Base-by-base conservation (phyloP, 169 alveolate genomes). In the Cyclospora cayetanensis region DNA sequence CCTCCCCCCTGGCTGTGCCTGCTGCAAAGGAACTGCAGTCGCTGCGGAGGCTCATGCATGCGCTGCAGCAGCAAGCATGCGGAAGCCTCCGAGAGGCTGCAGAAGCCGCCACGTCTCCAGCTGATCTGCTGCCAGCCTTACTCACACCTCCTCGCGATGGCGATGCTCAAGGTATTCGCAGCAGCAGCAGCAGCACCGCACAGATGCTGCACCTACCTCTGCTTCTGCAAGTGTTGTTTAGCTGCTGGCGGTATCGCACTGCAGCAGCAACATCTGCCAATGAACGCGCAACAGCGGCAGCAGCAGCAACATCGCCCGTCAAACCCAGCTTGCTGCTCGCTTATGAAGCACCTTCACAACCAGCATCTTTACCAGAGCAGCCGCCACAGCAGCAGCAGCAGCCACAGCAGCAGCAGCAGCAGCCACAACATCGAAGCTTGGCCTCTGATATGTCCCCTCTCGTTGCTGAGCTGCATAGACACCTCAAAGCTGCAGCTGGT, bases 341-440 rank as follows among this genome's bases (percentile, higher is more conserved):
- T 25, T 60, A 60, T 22, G 72, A 60, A 25, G 31, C 41, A 31
- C 31, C 72, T n/a, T n/a, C n/a, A n/a, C n/a, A n/a, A n/a, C n/a
- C n/a, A n/a, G n/a, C n/a, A n/a, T n/a, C n/a, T n/a, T n/a, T n/a
- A 60, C 31, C 72, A 25, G 72, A 60, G 72, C 72, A 60, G 72
- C 72, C n/a, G n/a, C n/a, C n/a, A n/a, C n/a, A 60, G 5, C 72
- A 60, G 5, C 37, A 60, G 25, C 72, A 60, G 72, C 72, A 60
- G 72, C 72, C 15, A 31, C 72, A 60, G 72, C 72, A 60, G 72
- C 72, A 60, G 72, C 72, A 60, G 72, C 72, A 60, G 72, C n/a
- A 60, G 72, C 72, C 15, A 31, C 72, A 60, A 31, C 72, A 31
- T 25, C n/a, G 3, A 66, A 66, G 46, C 77, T 42, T 66, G 34